Evolutionary conservation across 2,329 filamentous ascomycete species (phyloP), one percentile per base, ranked within the genome.

Genomic region (Xylariaceae sp.): DNA sequence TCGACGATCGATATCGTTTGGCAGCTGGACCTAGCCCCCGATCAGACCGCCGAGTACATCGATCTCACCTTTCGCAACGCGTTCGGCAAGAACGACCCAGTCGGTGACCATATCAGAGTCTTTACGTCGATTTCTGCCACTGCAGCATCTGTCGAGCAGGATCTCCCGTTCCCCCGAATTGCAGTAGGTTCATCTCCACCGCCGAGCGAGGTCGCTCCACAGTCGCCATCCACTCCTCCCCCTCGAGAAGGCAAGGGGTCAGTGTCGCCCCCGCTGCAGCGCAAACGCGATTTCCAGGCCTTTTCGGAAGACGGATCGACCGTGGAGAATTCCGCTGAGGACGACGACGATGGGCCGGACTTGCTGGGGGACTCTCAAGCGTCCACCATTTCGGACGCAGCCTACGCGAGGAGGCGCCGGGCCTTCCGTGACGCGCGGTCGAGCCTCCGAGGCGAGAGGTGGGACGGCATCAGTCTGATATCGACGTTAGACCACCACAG

Each of bases 401-500:
- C 49, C 1, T 45, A 55, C 18, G 55, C 55, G 7, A 47, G 35
- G 8, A 52, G 61, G 6, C 32, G 42, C 11, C 37, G 34, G 3
- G 59, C 61, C 1, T 63, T 58, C 30, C 35, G 45, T 2, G 45
- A 54, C 1, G 45, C 53, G 8, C 37, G 50, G 1, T 37, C 40
- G 2, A 59, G 58, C 28, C 49, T 42, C 19, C 37, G 37, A 3
- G 39, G 24, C 9, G 32, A 33, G 3, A 19, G 29, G 14, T 55
- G 44, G 47, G 32, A 25, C 5, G 24, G 33, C 1, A 55, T 65
- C 13, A 39, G 44, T 1, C 44, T 67, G 8, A 45, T 59, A 15
- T 63, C 60, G 15, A 65, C 62, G 2, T 56, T 55, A 0, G 59
- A 61, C 37, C 52, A 63, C 22, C 63, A 67, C 31, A 60, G 52